Evolutionary conservation across 2,329 filamentous ascomycete species (phyloP).

Genomic region (Mollisia scopiformis): DNA sequence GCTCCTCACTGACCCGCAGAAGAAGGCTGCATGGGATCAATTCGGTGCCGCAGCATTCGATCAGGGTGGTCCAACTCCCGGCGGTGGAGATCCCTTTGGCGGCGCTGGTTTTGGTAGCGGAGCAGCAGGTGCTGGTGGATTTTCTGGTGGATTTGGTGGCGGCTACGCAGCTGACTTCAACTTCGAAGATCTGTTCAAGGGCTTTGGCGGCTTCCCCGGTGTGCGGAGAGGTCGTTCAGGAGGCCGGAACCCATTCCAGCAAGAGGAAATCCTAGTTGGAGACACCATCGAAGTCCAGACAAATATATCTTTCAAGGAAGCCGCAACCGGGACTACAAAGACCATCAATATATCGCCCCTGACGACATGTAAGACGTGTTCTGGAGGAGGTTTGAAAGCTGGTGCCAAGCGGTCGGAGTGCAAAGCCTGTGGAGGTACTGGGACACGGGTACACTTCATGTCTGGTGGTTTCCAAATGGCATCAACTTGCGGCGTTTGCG

Average conservation of each 20-base stretch:
- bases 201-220: conserved; percentile 78
- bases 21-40: conserved; percentile 89
- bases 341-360: conserved; percentile 86
- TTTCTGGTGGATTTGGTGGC: conserved; percentile 63
- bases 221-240: conserved; percentile 51
- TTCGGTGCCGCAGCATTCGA: conserved; percentile 90
- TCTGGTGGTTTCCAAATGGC: conserved; percentile 96
- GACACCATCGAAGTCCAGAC: conserved; percentile 95
- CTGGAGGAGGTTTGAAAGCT: conserved; percentile 81
- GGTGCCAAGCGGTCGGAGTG: conserved; percentile 76
- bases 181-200: conserved; percentile 93
- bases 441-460: conserved; percentile 85
- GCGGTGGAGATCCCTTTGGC: conserved; percentile 42
- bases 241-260: conserved; percentile 69
- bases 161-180: conserved; percentile 83
- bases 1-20: conserved; percentile 87
- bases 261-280: conserved; percentile 83
- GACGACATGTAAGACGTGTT: conserved; percentile 79
- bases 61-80: conserved; percentile 63
- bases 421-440: conserved; percentile 81
- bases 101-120: conserved; percentile 63
- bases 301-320: conserved; percentile 93
- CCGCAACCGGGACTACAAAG: conserved; percentile 87
- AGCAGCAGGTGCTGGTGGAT: conserved; percentile 64
- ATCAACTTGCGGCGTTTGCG: conserved; percentile 81